Evolutionary conservation across 805 yeast genomes (phyloP).

Genomic region (Metschnikowia continentalis): DNA sequence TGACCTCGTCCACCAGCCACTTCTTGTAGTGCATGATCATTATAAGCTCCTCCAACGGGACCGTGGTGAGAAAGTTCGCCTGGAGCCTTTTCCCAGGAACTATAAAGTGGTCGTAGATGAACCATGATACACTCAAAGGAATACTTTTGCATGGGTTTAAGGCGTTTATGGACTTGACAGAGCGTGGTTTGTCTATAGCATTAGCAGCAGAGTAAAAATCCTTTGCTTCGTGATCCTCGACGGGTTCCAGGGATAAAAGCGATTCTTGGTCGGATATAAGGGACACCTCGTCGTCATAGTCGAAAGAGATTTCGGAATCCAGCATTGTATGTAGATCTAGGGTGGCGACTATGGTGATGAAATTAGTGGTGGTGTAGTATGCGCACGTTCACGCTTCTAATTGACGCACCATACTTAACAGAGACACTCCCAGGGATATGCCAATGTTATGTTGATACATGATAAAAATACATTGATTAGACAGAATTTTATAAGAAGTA

Average conservation of each 20-base stretch:
- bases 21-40: constrained; percentile 33
- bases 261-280: background rate
- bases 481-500: too few relatives aligned
- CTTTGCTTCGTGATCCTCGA: background rate
- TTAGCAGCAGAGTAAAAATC: background rate
- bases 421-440: background rate
- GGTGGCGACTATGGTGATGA: background rate
- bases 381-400: background rate
- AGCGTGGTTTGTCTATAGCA: constrained; percentile 1
- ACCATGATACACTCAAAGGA: constrained; percentile 15
- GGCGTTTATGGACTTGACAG: constrained; percentile 10
- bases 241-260: background rate
- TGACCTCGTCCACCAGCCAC: constrained; percentile 40
- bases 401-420: background rate
- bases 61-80: constrained; percentile 23
- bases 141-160: constrained; percentile 6
- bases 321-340: constrained; percentile 5
- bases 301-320: constrained; percentile 19
- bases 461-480: background rate
- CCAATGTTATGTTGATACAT: too few relatives aligned
- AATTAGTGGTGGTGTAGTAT: background rate
- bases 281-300: constrained; percentile 20
- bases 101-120: constrained; percentile 23
- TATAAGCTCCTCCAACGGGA: constrained; percentile 28
- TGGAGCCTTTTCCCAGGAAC: constrained; percentile 21